Percentiles rank a stretch among this genome's conserved stretches.
Evolutionary conservation across 192 early-diverging fungal genomes (phyloP).

Genomic region (Mortierella alpina): DNA sequence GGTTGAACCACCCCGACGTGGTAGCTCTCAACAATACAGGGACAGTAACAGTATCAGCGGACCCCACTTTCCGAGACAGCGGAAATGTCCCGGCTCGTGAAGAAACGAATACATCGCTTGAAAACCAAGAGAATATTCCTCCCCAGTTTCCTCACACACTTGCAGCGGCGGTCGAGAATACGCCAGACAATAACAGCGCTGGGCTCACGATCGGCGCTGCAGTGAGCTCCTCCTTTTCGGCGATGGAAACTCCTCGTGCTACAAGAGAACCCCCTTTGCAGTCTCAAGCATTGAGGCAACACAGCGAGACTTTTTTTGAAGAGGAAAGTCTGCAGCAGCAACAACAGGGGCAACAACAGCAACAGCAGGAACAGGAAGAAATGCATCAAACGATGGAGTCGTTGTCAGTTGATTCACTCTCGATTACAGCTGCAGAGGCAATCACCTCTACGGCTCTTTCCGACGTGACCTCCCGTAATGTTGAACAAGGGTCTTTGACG

Average conservation of each 20-base stretch:
- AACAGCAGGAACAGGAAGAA: no score
- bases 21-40: slow-evolving; percentile 3
- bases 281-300: no score
- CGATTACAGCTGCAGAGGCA: slow-evolving; percentile 2
- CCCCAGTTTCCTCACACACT: neutral
- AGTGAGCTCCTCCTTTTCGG: no score
- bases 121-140: slow-evolving; percentile 1
- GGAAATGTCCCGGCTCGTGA: neutral
- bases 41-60: neutral
- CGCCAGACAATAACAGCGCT: slow-evolving; percentile 1
- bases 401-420: neutral
- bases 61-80: neutral
- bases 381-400: neutral
- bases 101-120: neutral
- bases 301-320: no score
- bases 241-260: no score
- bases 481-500: neutral
- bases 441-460: slow-evolving; percentile 5
- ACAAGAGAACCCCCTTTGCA: no score
- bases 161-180: neutral
- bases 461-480: neutral
- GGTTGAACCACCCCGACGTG: slow-evolving; percentile 41
- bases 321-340: no score
- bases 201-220: no score
- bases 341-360: neutral